A percentile compares a stretch with the other conserved stretches of the same genome.
phyloP scores from a whole-genome alignment of 352 stramenopile species.

The Thalassiosira livingstoniorum region DNA sequence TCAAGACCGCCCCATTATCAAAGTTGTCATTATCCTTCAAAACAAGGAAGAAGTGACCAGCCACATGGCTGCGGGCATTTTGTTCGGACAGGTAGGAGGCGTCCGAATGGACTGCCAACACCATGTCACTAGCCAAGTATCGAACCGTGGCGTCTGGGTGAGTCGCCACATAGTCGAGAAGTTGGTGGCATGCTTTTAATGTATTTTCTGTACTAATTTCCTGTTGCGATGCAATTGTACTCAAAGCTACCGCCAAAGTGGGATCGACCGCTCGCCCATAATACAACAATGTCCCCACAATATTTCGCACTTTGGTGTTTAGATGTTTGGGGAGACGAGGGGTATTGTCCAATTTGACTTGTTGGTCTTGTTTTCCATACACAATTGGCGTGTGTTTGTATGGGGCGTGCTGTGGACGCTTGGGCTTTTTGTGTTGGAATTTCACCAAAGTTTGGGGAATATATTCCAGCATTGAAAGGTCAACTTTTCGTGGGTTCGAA shows the following conservation, averaged over 20 bases:
- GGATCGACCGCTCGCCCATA: background rate
- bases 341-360: background rate
- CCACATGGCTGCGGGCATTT: slow-evolving; percentile 1
- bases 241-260: background rate
- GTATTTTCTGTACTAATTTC: background rate
- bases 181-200: background rate
- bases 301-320: background rate
- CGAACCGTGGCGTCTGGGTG: slow-evolving; percentile 3
- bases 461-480: slow-evolving; percentile 8
- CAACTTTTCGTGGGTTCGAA: too few relatives aligned
- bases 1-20: slow-evolving; percentile 5
- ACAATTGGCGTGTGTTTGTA: background rate
- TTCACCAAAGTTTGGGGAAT: background rate
- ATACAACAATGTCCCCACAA: background rate
- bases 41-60: slow-evolving; percentile 20
- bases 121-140: slow-evolving; percentile 25
- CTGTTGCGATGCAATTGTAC: slow-evolving; percentile 8
- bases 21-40: background rate
- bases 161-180: slow-evolving; percentile 14
- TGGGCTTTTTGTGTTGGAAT: background rate
- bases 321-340: background rate
- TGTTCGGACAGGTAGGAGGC: slow-evolving; percentile 4
- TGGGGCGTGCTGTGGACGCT: background rate
- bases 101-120: slow-evolving; percentile 18
- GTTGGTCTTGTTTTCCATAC: background rate